These are phyloP conservation scores for Pseudonectria foliicola DNA, from an alignment of 2,329 filamentous ascomycete species.

Conservation along the genomic window DNA sequence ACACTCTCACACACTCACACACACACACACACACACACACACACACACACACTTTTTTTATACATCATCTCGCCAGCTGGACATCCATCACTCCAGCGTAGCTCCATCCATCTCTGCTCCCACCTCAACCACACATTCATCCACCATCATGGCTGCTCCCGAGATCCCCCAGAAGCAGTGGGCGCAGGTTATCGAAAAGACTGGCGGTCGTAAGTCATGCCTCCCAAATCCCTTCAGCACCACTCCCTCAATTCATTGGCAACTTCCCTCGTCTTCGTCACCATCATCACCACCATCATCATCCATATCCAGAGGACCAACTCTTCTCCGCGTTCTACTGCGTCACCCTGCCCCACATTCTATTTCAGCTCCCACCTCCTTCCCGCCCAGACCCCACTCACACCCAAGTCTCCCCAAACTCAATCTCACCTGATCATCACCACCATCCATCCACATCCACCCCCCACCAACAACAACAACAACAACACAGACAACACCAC, in stretches of 20 bases:
- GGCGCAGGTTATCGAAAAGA: slow-evolving; percentile 85
- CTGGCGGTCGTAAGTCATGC: slow-evolving; percentile 54
- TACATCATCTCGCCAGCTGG: slow-evolving; percentile 7
- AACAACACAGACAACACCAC: too few relatives aligned
- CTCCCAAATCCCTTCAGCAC: neutral
- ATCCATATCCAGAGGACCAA: too few relatives aligned
- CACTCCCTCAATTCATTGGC: neutral
- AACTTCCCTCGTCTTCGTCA: too few relatives aligned
- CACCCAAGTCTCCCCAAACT: neutral
- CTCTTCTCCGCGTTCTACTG: too few relatives aligned
- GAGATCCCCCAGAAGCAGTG: slow-evolving; percentile 76
- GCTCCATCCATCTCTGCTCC: slow-evolving; percentile 15
- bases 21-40: slow-evolving; percentile 3
- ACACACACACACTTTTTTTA: slow-evolving; percentile 8
- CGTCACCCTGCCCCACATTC: too few relatives aligned
- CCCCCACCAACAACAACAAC: too few relatives aligned
- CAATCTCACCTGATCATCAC: neutral
- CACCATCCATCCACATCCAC: too few relatives aligned
- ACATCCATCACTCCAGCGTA: slow-evolving; percentile 1
- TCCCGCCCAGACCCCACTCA: too few relatives aligned
- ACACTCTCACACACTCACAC: slow-evolving; percentile 14
- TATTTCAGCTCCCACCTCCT: too few relatives aligned
- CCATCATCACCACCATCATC: too few relatives aligned
- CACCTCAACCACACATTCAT: slow-evolving; percentile 7
- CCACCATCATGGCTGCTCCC: slow-evolving; percentile 22